Evolutionary conservation across 1,284 basidiomycete species (phyloP).

Genomic region (Sanguinoderma infundibulare): DNA sequence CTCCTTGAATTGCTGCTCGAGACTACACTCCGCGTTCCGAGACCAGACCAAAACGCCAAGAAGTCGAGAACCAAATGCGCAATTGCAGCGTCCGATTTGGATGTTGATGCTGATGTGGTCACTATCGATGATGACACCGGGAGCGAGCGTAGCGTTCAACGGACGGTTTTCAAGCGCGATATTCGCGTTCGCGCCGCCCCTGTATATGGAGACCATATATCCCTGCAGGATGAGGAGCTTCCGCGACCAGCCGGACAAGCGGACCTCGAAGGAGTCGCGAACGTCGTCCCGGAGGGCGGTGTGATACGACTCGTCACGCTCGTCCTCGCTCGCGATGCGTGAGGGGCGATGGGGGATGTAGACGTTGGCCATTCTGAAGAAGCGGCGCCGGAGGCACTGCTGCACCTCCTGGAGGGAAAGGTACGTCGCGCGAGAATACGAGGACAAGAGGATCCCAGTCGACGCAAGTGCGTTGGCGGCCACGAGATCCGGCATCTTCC

Average conservation of each 20-base stretch:
- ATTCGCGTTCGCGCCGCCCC: neutral
- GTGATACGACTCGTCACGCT: slow-evolving; percentile 6
- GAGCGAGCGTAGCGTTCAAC: neutral
- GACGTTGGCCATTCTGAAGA: neutral
- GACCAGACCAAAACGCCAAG: slow-evolving; percentile 3
- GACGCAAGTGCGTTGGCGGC: neutral
- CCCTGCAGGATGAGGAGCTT: slow-evolving; percentile 1
- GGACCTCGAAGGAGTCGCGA: slow-evolving; percentile 7
- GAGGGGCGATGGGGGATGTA: slow-evolving; percentile 13
- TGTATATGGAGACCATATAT: neutral
- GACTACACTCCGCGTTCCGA: neutral
- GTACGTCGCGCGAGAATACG: slow-evolving; percentile 6
- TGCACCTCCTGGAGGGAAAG: neutral
- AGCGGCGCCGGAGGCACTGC: neutral
- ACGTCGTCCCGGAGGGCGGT: neutral
- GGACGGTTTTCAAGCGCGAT: neutral
- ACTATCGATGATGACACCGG: neutral
- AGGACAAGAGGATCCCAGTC: too few species aligned
- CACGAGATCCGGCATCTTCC: too few species aligned
- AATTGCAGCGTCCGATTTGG: slow-evolving; percentile 12
- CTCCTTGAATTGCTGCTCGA: neutral
- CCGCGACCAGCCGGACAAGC: slow-evolving; percentile 7
- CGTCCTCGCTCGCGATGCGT: neutral
- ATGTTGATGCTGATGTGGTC: neutral
- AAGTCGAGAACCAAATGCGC: slow-evolving; percentile 1